These are phyloP conservation scores for Austroboletus festivus DNA, from an alignment of 768 basidiomycete genomes.

Conservation along the genomic window DNA sequence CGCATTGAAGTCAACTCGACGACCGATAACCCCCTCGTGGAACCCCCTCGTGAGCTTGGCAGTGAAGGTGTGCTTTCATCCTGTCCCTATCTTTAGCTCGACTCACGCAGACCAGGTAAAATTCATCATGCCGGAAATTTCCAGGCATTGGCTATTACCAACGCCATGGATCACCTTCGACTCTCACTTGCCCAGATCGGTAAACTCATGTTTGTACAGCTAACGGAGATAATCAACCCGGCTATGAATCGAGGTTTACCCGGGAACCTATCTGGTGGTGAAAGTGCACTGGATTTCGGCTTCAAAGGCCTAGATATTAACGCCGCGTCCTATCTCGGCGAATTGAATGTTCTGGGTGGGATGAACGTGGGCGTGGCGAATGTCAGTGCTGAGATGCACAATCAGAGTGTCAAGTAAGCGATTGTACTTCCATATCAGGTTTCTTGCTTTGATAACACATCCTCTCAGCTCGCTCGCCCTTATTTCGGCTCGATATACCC, in stretches of 20 bases:
- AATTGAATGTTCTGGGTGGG: constrained; percentile 69
- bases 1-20: constrained; percentile 82
- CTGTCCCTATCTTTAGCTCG: neutral
- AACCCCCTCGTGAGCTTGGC: constrained; percentile 65
- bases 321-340: constrained; percentile 75
- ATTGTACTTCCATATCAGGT: neutral
- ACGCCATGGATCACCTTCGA: constrained; percentile 86
- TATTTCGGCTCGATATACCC: constrained; percentile 77
- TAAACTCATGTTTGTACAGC: constrained; percentile 65
- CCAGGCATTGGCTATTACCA: constrained; percentile 84
- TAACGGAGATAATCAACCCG: constrained; percentile 55
- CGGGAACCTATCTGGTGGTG: constrained; percentile 73
- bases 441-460: neutral
- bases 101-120: constrained; percentile 32
- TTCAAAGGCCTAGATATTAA: constrained; percentile 84
- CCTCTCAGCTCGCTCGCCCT: constrained; percentile 71
- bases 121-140: constrained; percentile 88
- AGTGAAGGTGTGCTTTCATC: constrained; percentile 16
- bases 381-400: constrained; percentile 89
- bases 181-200: constrained; percentile 68
- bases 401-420: constrained; percentile 84
- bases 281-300: constrained; percentile 80
- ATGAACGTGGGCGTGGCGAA: constrained; percentile 83
- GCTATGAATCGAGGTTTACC: constrained; percentile 74
- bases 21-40: constrained; percentile 85